Percentiles rank a stretch among this genome's conserved stretches.
phyloP scores from a whole-genome alignment of 2,329 filamentous ascomycete genomes.

The Fusarium caatingaense region DNA sequence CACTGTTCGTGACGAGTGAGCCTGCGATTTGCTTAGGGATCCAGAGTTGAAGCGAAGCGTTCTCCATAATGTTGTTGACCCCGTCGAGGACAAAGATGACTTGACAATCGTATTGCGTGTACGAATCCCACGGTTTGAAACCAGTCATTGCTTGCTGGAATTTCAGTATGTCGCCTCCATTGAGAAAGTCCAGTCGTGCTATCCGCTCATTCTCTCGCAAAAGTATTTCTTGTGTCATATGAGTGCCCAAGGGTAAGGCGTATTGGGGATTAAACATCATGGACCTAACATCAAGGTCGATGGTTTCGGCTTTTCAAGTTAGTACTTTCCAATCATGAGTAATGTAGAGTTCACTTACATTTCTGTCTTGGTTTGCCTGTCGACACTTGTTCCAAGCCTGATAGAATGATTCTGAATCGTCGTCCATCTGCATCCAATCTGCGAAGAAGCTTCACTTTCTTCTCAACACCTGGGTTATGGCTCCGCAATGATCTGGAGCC shows the following conservation, averaged over 20 bases:
- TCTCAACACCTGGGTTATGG: slow-evolving; percentile 33
- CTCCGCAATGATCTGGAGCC: slow-evolving; percentile 34
- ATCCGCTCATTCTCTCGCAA: slow-evolving; percentile 48
- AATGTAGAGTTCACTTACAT: slow-evolving; percentile 18
- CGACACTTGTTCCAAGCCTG: slow-evolving; percentile 38
- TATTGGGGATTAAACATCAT: slow-evolving; percentile 47
- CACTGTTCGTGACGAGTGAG: slow-evolving; percentile 46
- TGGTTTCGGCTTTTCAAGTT: slow-evolving; percentile 38
- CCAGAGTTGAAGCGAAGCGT: slow-evolving; percentile 50
- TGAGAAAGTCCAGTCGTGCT: slow-evolving; percentile 46
- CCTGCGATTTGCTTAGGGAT: slow-evolving; percentile 46
- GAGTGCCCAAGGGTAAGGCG: slow-evolving; percentile 41
- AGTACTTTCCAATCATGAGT: neutral
- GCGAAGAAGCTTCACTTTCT: slow-evolving; percentile 44
- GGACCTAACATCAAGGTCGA: slow-evolving; percentile 50
- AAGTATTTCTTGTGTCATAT: slow-evolving; percentile 45
- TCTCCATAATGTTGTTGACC: slow-evolving; percentile 41
- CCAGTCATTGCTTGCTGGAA: slow-evolving; percentile 52
- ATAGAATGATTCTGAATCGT: slow-evolving; percentile 45
- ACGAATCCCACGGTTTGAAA: slow-evolving; percentile 47
- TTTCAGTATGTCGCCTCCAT: slow-evolving; percentile 44
- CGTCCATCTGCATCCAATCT: slow-evolving; percentile 45
- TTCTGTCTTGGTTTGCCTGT: slow-evolving; percentile 39
- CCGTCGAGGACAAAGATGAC: slow-evolving; percentile 48
- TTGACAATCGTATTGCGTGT: slow-evolving; percentile 44